phyloP scores from a whole-genome alignment of 331 rosid species.

The Dryas integrifolia region DNA sequence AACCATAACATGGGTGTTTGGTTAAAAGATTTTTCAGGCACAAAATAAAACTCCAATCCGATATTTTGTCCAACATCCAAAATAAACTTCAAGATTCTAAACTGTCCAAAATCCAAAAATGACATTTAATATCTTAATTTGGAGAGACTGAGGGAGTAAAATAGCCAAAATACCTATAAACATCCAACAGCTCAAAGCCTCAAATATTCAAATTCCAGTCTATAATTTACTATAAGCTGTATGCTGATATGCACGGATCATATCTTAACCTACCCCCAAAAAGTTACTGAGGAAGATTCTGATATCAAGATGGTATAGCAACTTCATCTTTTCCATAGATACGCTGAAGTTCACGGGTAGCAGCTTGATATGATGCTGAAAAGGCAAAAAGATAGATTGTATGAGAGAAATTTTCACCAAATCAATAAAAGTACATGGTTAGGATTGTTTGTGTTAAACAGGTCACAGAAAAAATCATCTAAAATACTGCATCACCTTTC shows the following conservation, averaged over 20 bases:
- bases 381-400: not conserved
- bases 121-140: constrained; percentile 8
- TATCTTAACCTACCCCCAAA: not conserved
- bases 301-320: constrained; percentile 53
- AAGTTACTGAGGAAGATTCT: constrained; percentile 27
- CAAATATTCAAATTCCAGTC: constrained; percentile 29
- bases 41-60: not conserved
- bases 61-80: not conserved
- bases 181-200: constrained; percentile 36
- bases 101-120: constrained; percentile 19
- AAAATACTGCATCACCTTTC: constrained; percentile 58
- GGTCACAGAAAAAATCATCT: constrained; percentile 13
- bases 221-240: constrained; percentile 31
- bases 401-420: constrained; percentile 17
- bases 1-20: not conserved
- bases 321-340: constrained; percentile 88
- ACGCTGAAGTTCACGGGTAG: constrained; percentile 94
- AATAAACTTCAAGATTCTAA: not conserved
- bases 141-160: not conserved
- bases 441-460: constrained; percentile 3
- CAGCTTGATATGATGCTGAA: constrained; percentile 93
- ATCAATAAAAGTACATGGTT: constrained; percentile 1
- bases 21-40: not conserved
- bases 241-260: constrained; percentile 25
- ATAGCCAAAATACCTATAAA: constrained; percentile 34